These are phyloP conservation scores for Fusarium brevicatenulatum DNA, from an alignment of 2,329 filamentous ascomycete genomes.

Conservation along the genomic window DNA sequence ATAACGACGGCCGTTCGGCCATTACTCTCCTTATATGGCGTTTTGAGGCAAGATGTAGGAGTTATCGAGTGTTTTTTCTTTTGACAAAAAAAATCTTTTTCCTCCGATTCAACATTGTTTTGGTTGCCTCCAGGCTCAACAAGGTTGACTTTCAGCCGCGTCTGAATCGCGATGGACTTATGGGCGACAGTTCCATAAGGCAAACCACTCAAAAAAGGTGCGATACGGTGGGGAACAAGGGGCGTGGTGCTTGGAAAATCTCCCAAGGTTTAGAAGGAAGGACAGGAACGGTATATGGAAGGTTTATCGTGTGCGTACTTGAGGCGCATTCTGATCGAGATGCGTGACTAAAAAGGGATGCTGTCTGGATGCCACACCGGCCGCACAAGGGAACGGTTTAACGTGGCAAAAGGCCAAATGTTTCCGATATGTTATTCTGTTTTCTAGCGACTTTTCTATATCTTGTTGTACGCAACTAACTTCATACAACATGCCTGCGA, in stretches of 20 bases:
- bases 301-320: slow-evolving; percentile 26
- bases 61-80: slow-evolving; percentile 41
- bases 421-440: slow-evolving; percentile 34
- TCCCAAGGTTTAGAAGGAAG: slow-evolving; percentile 43
- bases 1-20: slow-evolving; percentile 52
- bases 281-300: slow-evolving; percentile 32
- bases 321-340: slow-evolving; percentile 12
- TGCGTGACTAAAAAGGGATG: slow-evolving; percentile 14
- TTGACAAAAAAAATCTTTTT: neutral
- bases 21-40: slow-evolving; percentile 53
- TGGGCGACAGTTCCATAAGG: slow-evolving; percentile 2
- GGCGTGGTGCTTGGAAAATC: slow-evolving; percentile 43
- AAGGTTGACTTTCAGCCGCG: slow-evolving; percentile 1
- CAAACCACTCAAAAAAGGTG: slow-evolving; percentile 12
- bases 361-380: slow-evolving; percentile 37
- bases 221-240: slow-evolving; percentile 11
- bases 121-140: neutral
- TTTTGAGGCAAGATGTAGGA: slow-evolving; percentile 47
- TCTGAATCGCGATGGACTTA: neutral
- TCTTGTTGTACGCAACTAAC: slow-evolving; percentile 38
- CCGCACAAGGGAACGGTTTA: slow-evolving; percentile 26
- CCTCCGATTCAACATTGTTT: slow-evolving; percentile 22
- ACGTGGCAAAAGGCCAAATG: slow-evolving; percentile 23
- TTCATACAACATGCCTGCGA: slow-evolving; percentile 21
- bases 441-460: slow-evolving; percentile 41